Evolutionary conservation across 176 grass and related monocot genomes (phyloP).

Genomic region (Tillandsia leiboldiana): DNA sequence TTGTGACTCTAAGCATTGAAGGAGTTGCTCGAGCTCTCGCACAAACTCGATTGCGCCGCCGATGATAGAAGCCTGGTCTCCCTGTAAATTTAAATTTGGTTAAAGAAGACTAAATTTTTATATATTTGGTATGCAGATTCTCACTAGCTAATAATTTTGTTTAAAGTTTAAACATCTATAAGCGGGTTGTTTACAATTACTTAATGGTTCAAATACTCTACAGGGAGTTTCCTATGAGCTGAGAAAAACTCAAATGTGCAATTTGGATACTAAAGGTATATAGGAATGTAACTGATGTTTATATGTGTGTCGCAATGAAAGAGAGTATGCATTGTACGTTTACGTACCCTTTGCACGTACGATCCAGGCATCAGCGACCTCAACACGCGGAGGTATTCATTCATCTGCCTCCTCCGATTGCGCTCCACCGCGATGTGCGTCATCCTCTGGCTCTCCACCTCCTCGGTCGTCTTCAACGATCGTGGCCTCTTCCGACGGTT

Average conservation of each 20-base stretch:
- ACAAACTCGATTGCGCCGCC: conserved; percentile 96
- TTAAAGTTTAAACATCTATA: neutral
- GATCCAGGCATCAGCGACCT: conserved; percentile 73
- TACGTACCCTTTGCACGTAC: conserved; percentile 65
- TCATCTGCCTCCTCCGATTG: conserved; percentile 74
- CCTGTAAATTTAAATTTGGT: conserved; percentile 31
- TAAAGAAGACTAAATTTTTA: neutral
- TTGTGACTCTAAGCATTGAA: conserved; percentile 93
- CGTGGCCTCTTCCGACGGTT: conserved; percentile 66
- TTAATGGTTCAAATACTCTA: no score
- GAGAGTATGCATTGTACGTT: neutral
- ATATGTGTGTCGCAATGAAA: neutral
- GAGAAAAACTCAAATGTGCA: no score
- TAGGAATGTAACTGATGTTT: neutral
- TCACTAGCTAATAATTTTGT: neutral
- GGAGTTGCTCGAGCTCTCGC: conserved; percentile 81
- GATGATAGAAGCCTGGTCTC: conserved; percentile 90
- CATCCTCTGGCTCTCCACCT: conserved; percentile 91
- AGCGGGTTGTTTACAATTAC: neutral
- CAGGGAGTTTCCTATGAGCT: no score
- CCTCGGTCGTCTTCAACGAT: conserved; percentile 59
- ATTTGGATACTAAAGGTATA: neutral
- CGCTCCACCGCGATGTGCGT: conserved; percentile 91
- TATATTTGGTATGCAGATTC: neutral
- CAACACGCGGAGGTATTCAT: conserved; percentile 71